A percentile compares a stretch with the other conserved stretches of the same genome.
Conservation (phyloP, 192 early-diverging fungal genomes). For the Podila verticillata region DNA sequence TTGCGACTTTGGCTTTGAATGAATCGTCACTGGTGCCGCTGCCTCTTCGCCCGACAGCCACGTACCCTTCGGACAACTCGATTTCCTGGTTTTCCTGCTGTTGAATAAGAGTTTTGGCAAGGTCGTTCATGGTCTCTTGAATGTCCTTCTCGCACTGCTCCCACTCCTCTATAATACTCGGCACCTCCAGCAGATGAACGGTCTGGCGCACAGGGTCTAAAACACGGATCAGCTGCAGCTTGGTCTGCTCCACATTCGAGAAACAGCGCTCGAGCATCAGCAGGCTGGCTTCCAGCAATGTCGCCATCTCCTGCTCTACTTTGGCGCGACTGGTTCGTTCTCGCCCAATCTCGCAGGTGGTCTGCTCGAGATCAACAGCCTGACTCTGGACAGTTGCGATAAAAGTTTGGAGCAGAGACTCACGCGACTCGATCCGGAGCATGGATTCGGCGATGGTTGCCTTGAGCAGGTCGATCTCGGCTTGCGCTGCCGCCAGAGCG, state of each 20-base stretch:
- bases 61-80: conserved; percentile 4
- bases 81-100: conserved; percentile 28
- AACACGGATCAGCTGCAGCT: background rate
- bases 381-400: conserved; percentile 12
- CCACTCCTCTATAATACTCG: conserved; percentile 28
- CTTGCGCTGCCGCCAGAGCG: conserved; percentile 35
- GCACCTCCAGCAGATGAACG: conserved; percentile 16
- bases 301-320: conserved; percentile 35
- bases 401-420: conserved; percentile 17
- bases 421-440: conserved; percentile 17
- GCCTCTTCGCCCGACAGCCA: background rate
- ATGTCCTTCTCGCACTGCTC: conserved; percentile 10
- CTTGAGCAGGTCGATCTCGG: conserved; percentile 20
- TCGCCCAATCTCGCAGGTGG: conserved; percentile 8
- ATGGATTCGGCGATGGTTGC: conserved; percentile 2
- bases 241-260: conserved; percentile 7
- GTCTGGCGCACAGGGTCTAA: conserved; percentile 29
- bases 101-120: conserved; percentile 10
- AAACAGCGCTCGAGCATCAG: conserved; percentile 38
- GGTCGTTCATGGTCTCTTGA: background rate
- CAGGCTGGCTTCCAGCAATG: conserved; percentile 27
- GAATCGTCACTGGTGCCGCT: background rate
- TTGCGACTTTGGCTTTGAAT: background rate
- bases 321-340: conserved; percentile 13
- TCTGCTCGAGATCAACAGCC: conserved; percentile 15